Base-by-base conservation (phyloP, 768 basidiomycete genomes). In the Hirschioporus abietinus region DNA sequence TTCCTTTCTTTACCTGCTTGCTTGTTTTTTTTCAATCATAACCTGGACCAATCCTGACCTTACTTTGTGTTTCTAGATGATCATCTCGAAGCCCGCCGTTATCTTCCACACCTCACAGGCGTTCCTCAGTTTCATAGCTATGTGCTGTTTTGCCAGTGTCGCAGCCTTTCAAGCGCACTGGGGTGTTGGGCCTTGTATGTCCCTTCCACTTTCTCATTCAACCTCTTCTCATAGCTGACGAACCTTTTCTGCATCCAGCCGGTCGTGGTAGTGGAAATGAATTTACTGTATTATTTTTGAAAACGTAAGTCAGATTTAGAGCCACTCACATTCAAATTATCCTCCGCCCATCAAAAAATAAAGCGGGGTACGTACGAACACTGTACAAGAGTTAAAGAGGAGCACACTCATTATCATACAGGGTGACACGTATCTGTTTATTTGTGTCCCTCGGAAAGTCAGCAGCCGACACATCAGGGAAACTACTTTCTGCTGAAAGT, bases 121-220 rank as follows among this genome's bases (percentile, higher is more conserved):
- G 65, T 95, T 98, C 82, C 95, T 96, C 87, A 89, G 91, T 75
- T 97, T 98, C 74, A 83, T 98, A 60, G 87, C 93, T 15, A 90
- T 96, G 87, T 90, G 89, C 61, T 96, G 93, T 74, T 95, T 93
- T 71, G 96, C 92, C 8, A 89, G 91, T 71, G 91, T 95, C 3
- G 95, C 95, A 0, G 80, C 82, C 24, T 98, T 96, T 76, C 95
- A 98, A 72, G 88, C 92, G 4, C 89, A 90, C 70, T 95, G 87
- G 86, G 73, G 82, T 10, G 84, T 96, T 25, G 92, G 92, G 8
- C 92, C 93, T 52, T 97, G 95, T 96, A 71, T 71, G 94, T 86
- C 20, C 30, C 2, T 30, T 8, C 30, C 30, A 3, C 30, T 30
- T 30, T 30, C 30, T 30, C 30, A 59, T 63, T 52, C 24, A 20